Evolutionary conservation across 192 early-diverging fungal species (phyloP), one percentile per base, ranked within the genome.

Genomic region (Backusella mclennaniae): DNA sequence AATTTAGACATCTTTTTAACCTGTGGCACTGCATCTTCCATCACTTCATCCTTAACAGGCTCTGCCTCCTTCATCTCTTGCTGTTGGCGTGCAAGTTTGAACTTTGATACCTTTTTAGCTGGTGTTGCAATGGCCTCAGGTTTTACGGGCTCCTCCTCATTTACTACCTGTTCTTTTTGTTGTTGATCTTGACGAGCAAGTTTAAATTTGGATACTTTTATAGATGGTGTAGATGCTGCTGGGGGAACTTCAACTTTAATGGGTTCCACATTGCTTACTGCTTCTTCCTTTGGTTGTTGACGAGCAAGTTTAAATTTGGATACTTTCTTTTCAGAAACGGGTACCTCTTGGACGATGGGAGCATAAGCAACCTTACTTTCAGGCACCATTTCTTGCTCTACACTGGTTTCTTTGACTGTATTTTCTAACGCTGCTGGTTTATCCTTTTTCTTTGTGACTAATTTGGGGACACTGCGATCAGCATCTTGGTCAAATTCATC

Each of bases 51-150:
- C n/a, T 26, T 63, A 12, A 63, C 33, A 17, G 35, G 7, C 66
- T 63, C 41, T 35, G 38, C 35, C 9, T 35, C 44, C 23, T 52
- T 71, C 7, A 38, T 41, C 35, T 56, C 3, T n/a, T 42, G 66
- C 39, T 76, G 69, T 33, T 77, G 42, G 19, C 59, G 72, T 39
- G 59, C 66, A 44, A 77, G 73, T 77, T 81, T 81, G 73, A 81
- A 81, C 6, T 52, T 35, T 26, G 80, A 77, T 46, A 63, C 33
- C 38, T 81, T 80, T 73, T 73, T 77, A 26, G 38, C 53, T 19
- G 63, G 39, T 33, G 35, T 72, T 5, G 75, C 12, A 26, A 42
- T 17, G 38, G 35, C 26, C 21, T 66, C 21, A 33, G 46, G 3
- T 39, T 63, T n/a, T 0, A 76, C 15, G 15, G 49, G 35, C 29